Percentiles rank a stretch among this genome's conserved stretches.
These are phyloP conservation scores for Rhodotorula sphaerocarpa DNA, from an alignment of 768 basidiomycete species.

Conservation along the genomic window DNA sequence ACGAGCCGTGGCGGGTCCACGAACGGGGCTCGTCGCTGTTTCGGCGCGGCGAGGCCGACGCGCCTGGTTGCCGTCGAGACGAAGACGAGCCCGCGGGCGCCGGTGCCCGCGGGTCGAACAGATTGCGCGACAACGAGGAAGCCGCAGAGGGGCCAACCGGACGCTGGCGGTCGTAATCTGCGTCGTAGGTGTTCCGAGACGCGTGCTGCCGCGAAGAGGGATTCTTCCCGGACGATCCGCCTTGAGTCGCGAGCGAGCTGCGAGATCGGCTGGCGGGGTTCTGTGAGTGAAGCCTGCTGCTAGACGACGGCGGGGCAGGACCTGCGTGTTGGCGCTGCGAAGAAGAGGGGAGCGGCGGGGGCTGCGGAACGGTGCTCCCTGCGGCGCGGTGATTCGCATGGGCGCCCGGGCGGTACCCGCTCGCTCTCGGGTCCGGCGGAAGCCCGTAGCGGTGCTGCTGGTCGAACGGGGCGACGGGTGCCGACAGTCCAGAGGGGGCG, in stretches of 20 bases:
- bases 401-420: neutral
- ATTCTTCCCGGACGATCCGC: too few species aligned
- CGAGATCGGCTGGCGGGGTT: too few species aligned
- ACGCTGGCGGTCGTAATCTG: constrained; percentile 26
- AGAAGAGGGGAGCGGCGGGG: neutral
- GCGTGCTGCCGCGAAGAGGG: neutral
- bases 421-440: constrained; percentile 10
- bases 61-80: neutral
- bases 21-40: too few species aligned
- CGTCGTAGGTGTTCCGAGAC: constrained; percentile 19
- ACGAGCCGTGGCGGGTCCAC: too few species aligned
- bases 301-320: neutral
- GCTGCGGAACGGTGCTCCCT: neutral
- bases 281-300: too few species aligned
- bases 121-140: neutral
- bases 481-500: constrained; percentile 3
- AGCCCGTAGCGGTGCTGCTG: neutral
- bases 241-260: too few species aligned
- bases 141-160: neutral
- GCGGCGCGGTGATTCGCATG: too few species aligned
- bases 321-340: neutral
- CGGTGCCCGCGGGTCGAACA: constrained; percentile 14
- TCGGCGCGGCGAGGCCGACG: neutral
- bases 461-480: constrained; percentile 5
- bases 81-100: neutral